Evolutionary conservation across 176 grass and related monocot species (phyloP).

Genomic region (Hordeum vulgare): DNA sequence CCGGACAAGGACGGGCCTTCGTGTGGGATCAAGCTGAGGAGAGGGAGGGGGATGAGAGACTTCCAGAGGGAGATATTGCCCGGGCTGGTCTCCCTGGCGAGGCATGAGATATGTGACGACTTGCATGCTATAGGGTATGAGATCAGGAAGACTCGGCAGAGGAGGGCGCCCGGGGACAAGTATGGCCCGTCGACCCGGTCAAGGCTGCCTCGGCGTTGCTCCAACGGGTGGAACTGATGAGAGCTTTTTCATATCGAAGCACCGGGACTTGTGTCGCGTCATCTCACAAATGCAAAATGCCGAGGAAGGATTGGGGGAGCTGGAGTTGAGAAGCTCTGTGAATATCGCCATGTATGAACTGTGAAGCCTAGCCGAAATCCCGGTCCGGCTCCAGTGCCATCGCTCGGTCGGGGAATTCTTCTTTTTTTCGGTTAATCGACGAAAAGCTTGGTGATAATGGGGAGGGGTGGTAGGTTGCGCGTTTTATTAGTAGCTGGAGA

Average conservation of each 20-base stretch:
- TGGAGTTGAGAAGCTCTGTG: neutral
- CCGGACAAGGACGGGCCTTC: constrained; percentile 30
- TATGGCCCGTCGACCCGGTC: constrained; percentile 21
- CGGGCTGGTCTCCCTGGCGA: constrained; percentile 65
- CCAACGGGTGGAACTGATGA: constrained; percentile 15
- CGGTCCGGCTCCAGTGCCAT: neutral
- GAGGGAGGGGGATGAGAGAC: constrained; percentile 75
- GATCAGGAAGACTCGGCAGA: constrained; percentile 50
- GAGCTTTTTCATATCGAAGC: neutral
- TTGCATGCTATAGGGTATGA: constrained; percentile 67
- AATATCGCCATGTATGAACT: neutral
- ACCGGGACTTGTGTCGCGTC: neutral
- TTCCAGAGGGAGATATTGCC: constrained; percentile 89
- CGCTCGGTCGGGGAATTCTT: neutral
- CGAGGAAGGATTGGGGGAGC: neutral
- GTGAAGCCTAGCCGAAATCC: neutral
- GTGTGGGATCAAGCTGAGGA: constrained; percentile 58
- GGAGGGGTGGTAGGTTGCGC: neutral
- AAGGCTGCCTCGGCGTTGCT: constrained; percentile 25
- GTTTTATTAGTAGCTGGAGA: neutral
- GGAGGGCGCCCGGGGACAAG: constrained; percentile 33
- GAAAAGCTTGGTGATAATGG: neutral
- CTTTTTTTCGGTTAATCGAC: neutral
- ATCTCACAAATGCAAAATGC: neutral
- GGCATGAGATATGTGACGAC: constrained; percentile 86